phyloP scores from a whole-genome alignment of 345 rosid species.

The Hibiscus tridactylites region DNA sequence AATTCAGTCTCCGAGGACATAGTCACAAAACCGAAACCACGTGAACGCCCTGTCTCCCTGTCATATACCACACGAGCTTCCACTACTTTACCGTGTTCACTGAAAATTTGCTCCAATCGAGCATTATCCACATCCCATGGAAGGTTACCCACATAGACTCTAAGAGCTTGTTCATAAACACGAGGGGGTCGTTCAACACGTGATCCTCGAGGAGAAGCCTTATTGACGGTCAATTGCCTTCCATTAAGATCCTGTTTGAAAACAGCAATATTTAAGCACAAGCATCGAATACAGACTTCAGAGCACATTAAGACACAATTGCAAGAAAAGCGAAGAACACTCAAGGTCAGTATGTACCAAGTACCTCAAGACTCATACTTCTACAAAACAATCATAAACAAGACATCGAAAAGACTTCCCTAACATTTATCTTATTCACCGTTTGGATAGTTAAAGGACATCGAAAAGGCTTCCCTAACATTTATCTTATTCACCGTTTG shows the following conservation, averaged over 20 bases:
- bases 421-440: neutral
- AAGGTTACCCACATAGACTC: constrained; percentile 81
- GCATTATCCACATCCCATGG: constrained; percentile 77
- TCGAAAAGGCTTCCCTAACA: neutral
- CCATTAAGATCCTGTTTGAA: constrained; percentile 60
- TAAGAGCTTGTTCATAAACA: constrained; percentile 35
- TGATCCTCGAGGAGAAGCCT: constrained; percentile 81
- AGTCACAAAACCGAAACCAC: constrained; percentile 89
- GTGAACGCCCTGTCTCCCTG: constrained; percentile 89
- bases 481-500: neutral
- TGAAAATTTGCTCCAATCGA: constrained; percentile 74
- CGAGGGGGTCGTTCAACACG: constrained; percentile 58
- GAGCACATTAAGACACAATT: neutral
- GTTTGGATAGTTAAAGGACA: neutral
- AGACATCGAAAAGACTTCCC: neutral
- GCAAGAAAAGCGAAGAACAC: neutral
- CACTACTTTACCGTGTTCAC: constrained; percentile 83
- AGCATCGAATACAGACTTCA: neutral
- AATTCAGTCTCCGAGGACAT: constrained; percentile 69
- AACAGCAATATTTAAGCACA: neutral
- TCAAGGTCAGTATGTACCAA: neutral
- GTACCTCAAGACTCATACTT: neutral
- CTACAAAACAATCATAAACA: neutral
- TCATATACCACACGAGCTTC: constrained; percentile 74
- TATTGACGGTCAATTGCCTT: constrained; percentile 69